A percentile compares a stretch with the other conserved stretches of the same genome.
Evolutionary conservation across 345 rosid genomes (phyloP).

Genomic region (Acer yangbiense): DNA sequence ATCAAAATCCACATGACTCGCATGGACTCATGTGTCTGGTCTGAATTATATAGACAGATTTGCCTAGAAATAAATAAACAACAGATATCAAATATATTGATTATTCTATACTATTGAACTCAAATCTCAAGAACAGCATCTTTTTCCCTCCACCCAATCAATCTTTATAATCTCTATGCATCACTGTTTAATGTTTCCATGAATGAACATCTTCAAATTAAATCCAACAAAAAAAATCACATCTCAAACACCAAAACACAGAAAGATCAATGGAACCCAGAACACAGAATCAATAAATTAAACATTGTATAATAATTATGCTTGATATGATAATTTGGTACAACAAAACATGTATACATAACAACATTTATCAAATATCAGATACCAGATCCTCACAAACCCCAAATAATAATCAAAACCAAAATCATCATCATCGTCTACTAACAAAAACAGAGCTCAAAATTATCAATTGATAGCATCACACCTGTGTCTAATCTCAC

Average conservation of each 20-base stretch:
- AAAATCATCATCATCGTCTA: background rate
- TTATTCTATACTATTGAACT: background rate
- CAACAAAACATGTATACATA: constrained; percentile 30
- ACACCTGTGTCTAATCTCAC: constrained; percentile 92
- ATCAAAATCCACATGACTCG: constrained; percentile 4
- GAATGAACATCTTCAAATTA: background rate
- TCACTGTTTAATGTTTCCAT: constrained; percentile 8
- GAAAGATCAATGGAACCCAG: constrained; percentile 12
- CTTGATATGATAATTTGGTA: constrained; percentile 28
- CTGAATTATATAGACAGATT: background rate
- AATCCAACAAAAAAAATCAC: no score
- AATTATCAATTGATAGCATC: constrained; percentile 54
- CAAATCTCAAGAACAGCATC: background rate
- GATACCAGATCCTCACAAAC: constrained; percentile 24
- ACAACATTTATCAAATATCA: background rate
- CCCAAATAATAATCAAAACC: constrained; percentile 21
- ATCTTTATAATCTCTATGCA: background rate
- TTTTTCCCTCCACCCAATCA: background rate
- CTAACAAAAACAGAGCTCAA: no score
- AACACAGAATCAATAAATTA: constrained; percentile 5
- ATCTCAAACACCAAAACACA: background rate
- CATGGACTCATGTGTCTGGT: background rate
- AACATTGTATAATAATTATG: constrained; percentile 32
- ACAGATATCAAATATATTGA: background rate
- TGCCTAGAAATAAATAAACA: background rate